These are phyloP conservation scores for Collybiopsis confluens DNA, from an alignment of 768 basidiomycete genomes.

Conservation along the genomic window DNA sequence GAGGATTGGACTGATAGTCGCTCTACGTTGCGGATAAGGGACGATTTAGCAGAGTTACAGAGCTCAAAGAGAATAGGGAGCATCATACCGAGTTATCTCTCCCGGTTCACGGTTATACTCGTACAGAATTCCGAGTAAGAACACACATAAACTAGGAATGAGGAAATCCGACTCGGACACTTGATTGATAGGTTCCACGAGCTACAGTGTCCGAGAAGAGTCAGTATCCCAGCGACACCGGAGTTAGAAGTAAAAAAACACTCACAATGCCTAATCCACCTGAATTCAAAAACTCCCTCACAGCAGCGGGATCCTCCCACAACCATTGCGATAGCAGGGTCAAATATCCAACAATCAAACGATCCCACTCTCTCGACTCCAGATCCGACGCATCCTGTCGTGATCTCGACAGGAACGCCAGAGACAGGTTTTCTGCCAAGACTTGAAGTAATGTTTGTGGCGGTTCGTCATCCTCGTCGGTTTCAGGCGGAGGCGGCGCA, in stretches of 20 bases:
- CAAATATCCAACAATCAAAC: constrained; percentile 82
- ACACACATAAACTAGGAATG: constrained; percentile 86
- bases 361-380: constrained; percentile 86
- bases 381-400: constrained; percentile 61
- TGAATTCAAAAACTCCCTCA: constrained; percentile 85
- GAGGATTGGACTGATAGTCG: constrained; percentile 86
- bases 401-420: constrained; percentile 76
- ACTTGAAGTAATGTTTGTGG: constrained; percentile 76
- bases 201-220: constrained; percentile 36
- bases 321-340: constrained; percentile 86
- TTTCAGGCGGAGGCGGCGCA: constrained; percentile 24
- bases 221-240: background rate
- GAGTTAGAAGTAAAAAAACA: constrained; percentile 12
- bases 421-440: constrained; percentile 86
- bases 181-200: constrained; percentile 94
- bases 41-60: background rate
- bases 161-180: constrained; percentile 79
- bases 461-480: constrained; percentile 52
- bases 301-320: constrained; percentile 91
- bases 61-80: constrained; percentile 5
- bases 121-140: constrained; percentile 90
- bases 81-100: constrained; percentile 89
- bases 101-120: constrained; percentile 96
- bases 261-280: constrained; percentile 88
- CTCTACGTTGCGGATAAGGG: constrained; percentile 32